Conservation (phyloP, 306 rosid species). For the Medicago ruthenica region DNA sequence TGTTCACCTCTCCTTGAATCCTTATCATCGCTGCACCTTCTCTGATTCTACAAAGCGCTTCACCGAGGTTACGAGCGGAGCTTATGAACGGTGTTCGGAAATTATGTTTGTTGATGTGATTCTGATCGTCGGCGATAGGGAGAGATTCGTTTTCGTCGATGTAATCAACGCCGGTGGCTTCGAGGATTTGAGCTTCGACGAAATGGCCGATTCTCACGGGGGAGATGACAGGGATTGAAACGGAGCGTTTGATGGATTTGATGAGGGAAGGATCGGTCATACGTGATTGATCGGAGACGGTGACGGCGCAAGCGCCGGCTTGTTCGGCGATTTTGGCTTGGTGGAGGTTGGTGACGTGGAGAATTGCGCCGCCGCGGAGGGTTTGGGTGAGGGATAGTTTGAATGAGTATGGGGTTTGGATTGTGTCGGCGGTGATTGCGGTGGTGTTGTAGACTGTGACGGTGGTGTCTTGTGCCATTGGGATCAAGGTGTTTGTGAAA, state of each 20-base stretch:
- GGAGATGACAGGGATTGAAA: slow-evolving; percentile 67
- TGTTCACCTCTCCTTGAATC: slow-evolving; percentile 63
- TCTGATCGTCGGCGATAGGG: slow-evolving; percentile 60
- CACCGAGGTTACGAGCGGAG: slow-evolving; percentile 66
- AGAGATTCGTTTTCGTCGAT: slow-evolving; percentile 74
- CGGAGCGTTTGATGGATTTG: slow-evolving; percentile 58
- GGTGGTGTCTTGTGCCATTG: slow-evolving; percentile 63
- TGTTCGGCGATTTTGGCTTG: slow-evolving; percentile 82
- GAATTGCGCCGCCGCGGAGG: slow-evolving; percentile 68
- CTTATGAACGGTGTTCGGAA: slow-evolving; percentile 63
- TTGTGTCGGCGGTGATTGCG: slow-evolving; percentile 60
- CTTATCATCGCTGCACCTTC: slow-evolving; percentile 76
- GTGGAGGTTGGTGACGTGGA: slow-evolving; percentile 53
- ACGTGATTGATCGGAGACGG: slow-evolving; percentile 56
- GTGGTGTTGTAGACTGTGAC: slow-evolving; percentile 59
- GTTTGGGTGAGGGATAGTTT: slow-evolving; percentile 58
- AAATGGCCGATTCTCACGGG: slow-evolving; percentile 77
- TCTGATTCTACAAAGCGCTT: slow-evolving; percentile 67
- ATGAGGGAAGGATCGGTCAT: slow-evolving; percentile 69
- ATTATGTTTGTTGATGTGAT: slow-evolving; percentile 71
- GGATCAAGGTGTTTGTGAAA: slow-evolving; percentile 35
- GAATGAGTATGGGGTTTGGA: slow-evolving; percentile 46
- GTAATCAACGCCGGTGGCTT: slow-evolving; percentile 65
- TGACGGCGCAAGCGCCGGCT: slow-evolving; percentile 69
- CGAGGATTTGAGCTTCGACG: slow-evolving; percentile 86